Percentiles rank a stretch among this genome's conserved stretches.
These are phyloP conservation scores for Fusarium zealandicum DNA, from an alignment of 2,329 filamentous ascomycete genomes.

Conservation along the genomic window DNA sequence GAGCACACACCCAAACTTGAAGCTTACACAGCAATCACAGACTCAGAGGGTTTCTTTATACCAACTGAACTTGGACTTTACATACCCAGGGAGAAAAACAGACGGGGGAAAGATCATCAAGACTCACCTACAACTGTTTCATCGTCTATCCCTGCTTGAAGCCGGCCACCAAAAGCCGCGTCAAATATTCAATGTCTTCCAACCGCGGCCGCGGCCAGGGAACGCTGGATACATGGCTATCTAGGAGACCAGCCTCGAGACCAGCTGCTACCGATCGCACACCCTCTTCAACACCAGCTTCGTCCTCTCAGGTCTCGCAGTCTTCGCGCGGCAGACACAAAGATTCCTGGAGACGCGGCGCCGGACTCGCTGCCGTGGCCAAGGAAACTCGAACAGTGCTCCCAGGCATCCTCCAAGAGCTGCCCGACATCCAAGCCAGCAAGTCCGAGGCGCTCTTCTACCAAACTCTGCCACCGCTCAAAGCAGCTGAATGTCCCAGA, in stretches of 20 bases:
- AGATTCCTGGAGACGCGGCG: slow-evolving; percentile 30
- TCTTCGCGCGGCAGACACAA: slow-evolving; percentile 14
- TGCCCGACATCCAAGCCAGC: slow-evolving; percentile 51
- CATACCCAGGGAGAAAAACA: not conserved
- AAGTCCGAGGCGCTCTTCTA: slow-evolving; percentile 50
- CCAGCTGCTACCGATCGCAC: slow-evolving; percentile 15
- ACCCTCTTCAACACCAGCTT: slow-evolving; percentile 18
- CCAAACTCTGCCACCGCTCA: slow-evolving; percentile 49
- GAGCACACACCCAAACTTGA: not conserved
- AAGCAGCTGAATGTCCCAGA: slow-evolving; percentile 52
- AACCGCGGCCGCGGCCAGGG: slow-evolving; percentile 26
- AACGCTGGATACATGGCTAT: slow-evolving; percentile 43
- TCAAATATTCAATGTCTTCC: slow-evolving; percentile 10
- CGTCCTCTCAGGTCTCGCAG: slow-evolving; percentile 16
- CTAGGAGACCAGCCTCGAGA: slow-evolving; percentile 6
- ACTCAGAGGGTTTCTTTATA: not conserved
- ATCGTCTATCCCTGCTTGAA: not conserved
- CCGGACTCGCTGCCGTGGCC: slow-evolving; percentile 51
- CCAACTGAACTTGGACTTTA: not conserved
- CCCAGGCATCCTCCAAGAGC: slow-evolving; percentile 53
- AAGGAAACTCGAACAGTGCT: slow-evolving; percentile 57
- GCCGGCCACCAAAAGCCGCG: not conserved
- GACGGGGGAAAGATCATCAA: not conserved
- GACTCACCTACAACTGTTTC: not conserved
- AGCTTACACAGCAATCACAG: not conserved